Conservation (phyloP, 148 eudicot species). For the Heliamphora exappendiculata region DNA sequence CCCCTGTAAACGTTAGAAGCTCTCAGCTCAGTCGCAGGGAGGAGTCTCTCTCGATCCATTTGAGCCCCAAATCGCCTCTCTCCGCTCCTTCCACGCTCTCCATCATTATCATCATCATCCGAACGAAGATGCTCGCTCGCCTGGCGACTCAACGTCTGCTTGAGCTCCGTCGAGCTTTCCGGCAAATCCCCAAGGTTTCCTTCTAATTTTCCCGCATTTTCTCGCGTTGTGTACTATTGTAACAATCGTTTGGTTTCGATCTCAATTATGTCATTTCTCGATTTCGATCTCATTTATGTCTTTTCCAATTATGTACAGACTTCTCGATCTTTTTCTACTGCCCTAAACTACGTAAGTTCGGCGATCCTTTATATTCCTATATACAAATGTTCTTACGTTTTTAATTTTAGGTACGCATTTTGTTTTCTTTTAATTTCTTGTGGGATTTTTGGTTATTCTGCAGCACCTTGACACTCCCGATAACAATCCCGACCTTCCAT, state of each 20-base stretch:
- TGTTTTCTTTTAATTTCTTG: neutral
- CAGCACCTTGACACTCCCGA: conserved; percentile 91
- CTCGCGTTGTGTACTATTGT: neutral
- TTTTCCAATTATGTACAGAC: conserved; percentile 33
- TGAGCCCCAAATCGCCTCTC: conserved; percentile 19
- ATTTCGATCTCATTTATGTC: neutral
- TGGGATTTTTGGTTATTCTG: conserved; percentile 3
- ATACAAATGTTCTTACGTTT: neutral
- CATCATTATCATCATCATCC: conserved; percentile 15
- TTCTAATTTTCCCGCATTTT: neutral
- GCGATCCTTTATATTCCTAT: neutral
- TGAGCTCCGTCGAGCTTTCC: conserved; percentile 3
- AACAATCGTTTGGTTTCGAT: neutral
- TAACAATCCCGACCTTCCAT: conserved; percentile 65
- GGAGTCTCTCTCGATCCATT: conserved; percentile 8
- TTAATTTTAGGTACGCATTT: neutral
- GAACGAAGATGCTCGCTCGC: conserved; percentile 68
- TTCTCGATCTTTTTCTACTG: conserved; percentile 75
- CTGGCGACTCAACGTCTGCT: conserved; percentile 12
- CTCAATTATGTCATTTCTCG: conserved; percentile 10
- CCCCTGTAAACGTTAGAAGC: neutral
- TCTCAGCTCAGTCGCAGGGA: too few relatives aligned
- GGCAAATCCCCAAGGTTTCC: conserved; percentile 37
- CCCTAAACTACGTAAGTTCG: conserved; percentile 80
- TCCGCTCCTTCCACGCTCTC: too few relatives aligned